These are phyloP conservation scores for Parachlorella kessleri DNA, from an alignment of 139 green algal species.

Conservation along the genomic window DNA sequence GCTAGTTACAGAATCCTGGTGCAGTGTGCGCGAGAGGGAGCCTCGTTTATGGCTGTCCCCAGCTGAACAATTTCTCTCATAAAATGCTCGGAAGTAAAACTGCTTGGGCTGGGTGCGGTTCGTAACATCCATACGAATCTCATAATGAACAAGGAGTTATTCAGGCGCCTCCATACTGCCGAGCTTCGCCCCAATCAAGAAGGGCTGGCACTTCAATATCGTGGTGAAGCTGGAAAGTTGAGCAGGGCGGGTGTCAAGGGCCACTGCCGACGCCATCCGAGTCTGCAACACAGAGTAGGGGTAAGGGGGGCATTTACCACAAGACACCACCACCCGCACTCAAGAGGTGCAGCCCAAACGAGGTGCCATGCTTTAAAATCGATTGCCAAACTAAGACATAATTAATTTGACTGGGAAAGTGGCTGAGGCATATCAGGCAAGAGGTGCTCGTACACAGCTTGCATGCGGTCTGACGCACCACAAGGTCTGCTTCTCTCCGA, in stretches of 20 bases:
- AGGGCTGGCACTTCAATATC: neutral
- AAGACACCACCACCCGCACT: neutral
- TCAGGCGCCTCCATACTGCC: neutral
- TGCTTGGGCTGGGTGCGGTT: neutral
- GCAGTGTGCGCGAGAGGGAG: too few relatives aligned
- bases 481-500: too few relatives aligned
- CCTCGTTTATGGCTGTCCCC: neutral
- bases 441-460: neutral
- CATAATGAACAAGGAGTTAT: neutral
- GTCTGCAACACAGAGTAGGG: neutral
- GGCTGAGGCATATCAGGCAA: neutral
- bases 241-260: neutral
- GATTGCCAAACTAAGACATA: constrained; percentile 1
- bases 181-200: neutral
- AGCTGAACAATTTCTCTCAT: neutral
- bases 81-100: neutral
- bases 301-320: neutral
- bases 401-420: neutral
- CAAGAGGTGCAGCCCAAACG: neutral
- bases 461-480: too few relatives aligned
- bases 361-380: neutral
- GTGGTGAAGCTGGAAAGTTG: neutral
- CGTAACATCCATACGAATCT: neutral
- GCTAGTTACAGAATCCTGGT: too few relatives aligned
- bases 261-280: neutral